A percentile compares a stretch with the other conserved stretches of the same genome.
Conservation (phyloP, 495 filamentous ascomycete species). For the Paragyromitra xinjiangensis region DNA sequence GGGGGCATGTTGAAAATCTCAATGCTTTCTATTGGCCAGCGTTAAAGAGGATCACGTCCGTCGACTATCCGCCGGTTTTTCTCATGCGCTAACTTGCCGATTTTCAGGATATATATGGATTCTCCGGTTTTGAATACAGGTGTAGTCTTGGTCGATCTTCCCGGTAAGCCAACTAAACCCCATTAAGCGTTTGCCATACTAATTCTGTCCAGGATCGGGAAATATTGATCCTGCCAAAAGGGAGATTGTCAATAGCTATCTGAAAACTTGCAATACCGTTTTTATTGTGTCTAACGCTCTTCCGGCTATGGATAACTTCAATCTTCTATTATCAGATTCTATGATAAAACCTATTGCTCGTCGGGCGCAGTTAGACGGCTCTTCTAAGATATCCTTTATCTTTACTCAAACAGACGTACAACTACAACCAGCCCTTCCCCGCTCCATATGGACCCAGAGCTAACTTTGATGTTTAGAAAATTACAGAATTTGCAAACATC, state of each 20-base stretch:
- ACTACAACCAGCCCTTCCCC: background rate
- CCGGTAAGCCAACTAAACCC: background rate
- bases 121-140: conserved; percentile 35
- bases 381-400: conserved; percentile 14
- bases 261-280: background rate
- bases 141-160: conserved; percentile 29
- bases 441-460: background rate
- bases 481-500: background rate
- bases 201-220: background rate
- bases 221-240: conserved; percentile 17
- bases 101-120: conserved; percentile 30
- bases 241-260: background rate
- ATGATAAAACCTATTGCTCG: background rate
- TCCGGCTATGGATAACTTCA: background rate
- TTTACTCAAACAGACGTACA: conserved; percentile 23
- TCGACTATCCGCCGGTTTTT: background rate
- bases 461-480: conserved; percentile 7
- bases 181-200: background rate
- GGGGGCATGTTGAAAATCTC: conserved; percentile 14
- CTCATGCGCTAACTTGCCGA: background rate
- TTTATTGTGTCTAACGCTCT: conserved; percentile 25
- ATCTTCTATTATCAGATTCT: background rate
- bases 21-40: conserved; percentile 17
- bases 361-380: conserved; percentile 1
- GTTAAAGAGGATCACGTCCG: conserved; percentile 26